phyloP scores from a whole-genome alignment of 306 rosid species.

The Vigna mungo region DNA sequence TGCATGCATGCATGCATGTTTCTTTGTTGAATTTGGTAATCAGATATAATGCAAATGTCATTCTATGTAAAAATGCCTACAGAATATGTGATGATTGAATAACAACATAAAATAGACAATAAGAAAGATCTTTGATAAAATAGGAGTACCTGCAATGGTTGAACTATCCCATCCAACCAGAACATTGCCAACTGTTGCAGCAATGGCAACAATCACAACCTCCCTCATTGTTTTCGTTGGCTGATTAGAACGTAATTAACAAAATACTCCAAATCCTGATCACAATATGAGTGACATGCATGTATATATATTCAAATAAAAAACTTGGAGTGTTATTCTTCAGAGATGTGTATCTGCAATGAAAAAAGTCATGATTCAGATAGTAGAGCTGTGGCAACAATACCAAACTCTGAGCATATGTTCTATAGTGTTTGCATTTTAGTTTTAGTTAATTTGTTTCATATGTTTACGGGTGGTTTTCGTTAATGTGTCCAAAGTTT shows the following conservation, averaged over 20 bases:
- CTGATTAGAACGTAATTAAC: neutral
- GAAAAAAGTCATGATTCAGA: neutral
- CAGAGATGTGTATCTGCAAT: conserved; percentile 13
- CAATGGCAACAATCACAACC: conserved; percentile 73
- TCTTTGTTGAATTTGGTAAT: neutral
- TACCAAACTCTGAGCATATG: conserved; percentile 24
- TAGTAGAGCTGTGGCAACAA: neutral
- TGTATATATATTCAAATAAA: conserved; percentile 20
- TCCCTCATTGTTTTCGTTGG: conserved; percentile 67
- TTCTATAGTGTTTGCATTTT: conserved; percentile 9
- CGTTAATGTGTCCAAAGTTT: neutral
- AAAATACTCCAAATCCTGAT: neutral
- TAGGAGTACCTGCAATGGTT: conserved; percentile 72
- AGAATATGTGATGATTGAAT: neutral
- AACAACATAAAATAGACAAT: neutral
- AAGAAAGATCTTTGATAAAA: neutral
- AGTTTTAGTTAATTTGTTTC: neutral
- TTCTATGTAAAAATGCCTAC: neutral
- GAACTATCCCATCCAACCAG: conserved; percentile 98
- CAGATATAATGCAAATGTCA: neutral
- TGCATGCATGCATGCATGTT: conserved; percentile 43
- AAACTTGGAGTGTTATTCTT: neutral
- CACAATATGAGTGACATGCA: conserved; percentile 31
- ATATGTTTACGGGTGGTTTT: neutral
- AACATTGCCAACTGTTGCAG: conserved; percentile 86